phyloP scores from a whole-genome alignment of 805 yeast genomes.

The Wickerhamomyces canadensis region DNA sequence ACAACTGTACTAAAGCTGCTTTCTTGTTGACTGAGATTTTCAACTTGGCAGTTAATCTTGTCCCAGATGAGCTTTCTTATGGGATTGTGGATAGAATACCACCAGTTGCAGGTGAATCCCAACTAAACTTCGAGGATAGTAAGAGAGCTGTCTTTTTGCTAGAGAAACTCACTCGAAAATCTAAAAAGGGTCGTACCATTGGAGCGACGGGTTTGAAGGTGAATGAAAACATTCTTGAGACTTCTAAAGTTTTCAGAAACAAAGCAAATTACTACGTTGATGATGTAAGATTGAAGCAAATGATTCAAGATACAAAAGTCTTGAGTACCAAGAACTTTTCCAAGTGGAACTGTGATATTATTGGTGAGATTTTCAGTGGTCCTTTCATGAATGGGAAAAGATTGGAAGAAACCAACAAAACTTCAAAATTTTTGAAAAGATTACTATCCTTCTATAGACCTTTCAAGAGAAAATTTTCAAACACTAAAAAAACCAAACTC shows the following conservation, averaged over 20 bases:
- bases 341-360: slow-evolving; percentile 83
- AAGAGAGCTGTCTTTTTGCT: slow-evolving; percentile 38
- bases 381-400: slow-evolving; percentile 70
- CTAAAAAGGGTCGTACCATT: slow-evolving; percentile 32
- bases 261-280: slow-evolving; percentile 30
- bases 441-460: slow-evolving; percentile 87
- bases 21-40: slow-evolving; percentile 58
- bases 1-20: slow-evolving; percentile 52
- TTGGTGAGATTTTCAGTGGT: slow-evolving; percentile 71
- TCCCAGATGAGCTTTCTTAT: slow-evolving; percentile 43
- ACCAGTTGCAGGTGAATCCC: slow-evolving; percentile 1
- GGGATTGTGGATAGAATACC: slow-evolving; percentile 3
- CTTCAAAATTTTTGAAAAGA: slow-evolving; percentile 82
- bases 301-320: slow-evolving; percentile 66
- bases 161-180: slow-evolving; percentile 36
- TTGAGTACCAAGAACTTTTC: slow-evolving; percentile 71
- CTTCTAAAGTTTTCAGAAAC: slow-evolving; percentile 14
- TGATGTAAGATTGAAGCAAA: slow-evolving; percentile 59
- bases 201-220: slow-evolving; percentile 26
- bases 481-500: slow-evolving; percentile 41
- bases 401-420: slow-evolving; percentile 69
- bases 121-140: slow-evolving; percentile 2
- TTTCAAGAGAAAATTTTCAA: slow-evolving; percentile 74
- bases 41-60: slow-evolving; percentile 43
- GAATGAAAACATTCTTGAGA: slow-evolving; percentile 19